Base-by-base conservation (phyloP, 208 protist species). In the Crithidia brevicula region DNA sequence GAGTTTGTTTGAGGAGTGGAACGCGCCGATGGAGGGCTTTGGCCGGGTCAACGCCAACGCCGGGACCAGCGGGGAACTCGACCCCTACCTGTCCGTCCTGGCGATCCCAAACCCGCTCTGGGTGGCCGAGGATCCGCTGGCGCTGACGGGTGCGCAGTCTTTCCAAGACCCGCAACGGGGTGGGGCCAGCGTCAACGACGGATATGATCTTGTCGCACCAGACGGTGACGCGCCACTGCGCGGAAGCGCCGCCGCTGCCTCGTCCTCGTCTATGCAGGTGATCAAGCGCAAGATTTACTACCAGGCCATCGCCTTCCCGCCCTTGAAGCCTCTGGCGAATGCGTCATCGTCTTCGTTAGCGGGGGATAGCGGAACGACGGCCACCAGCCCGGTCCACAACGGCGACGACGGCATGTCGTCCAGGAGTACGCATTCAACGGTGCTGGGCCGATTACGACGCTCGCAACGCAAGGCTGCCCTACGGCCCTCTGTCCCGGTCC, bases 251-350 rank as follows among this genome's bases (percentile, higher is more conserved):
- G 30, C 42, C 28, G 28, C 34, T 20, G 11, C 23, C 22, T 18
- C 56, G 10, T n/a, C 56, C 2, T 46, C 67, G 4, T 8, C 57
- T n/a, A 56, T 74, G 58, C 59, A 67, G n/a, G 59, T 74, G 23
- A 36, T 47, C 18, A 75, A 75, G 70, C 70, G 61, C 6, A 65
- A 65, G 20, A 60, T 75, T 13, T 75, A 52, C 36, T 75, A 75
- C 45, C 70, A 75, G 16, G 70, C 70, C 7, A 11, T 75, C 34
- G 60, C 59, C 10, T 75, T 75, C 50, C 70, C 70, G 2, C 61
- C 70, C 7, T 15, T 69, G 7, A 36, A 27, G 51, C 11, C 11
- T 27, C 34, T 15, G 25, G n/a, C 3, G 33, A 33, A 38, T 8
- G 58, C 36, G 1, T 31, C 43, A 16, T 31, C 51, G 8, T 30